Evolutionary conservation across 1,139 yeast species (phyloP).

Genomic region (Saccharomyces hybrid): DNA sequence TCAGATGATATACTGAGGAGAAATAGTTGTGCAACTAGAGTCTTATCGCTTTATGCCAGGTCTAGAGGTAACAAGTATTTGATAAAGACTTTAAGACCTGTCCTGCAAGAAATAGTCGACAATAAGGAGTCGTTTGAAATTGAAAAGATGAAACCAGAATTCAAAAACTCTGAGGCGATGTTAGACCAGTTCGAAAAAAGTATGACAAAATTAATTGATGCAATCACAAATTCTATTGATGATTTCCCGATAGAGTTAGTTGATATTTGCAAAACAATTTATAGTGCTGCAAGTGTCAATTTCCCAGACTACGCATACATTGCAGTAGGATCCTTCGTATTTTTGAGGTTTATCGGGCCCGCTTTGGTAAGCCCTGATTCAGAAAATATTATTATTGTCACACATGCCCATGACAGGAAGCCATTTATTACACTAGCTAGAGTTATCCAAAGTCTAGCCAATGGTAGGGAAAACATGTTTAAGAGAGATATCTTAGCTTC

Average conservation of each 20-base stretch:
- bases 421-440: conserved; percentile 77
- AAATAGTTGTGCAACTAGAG: conserved; percentile 74
- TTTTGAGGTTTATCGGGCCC: conserved; percentile 80
- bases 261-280: conserved; percentile 66
- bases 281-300: conserved; percentile 52
- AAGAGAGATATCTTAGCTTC: conserved; percentile 52
- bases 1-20: conserved; percentile 70
- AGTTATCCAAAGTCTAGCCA: conserved; percentile 80
- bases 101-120: conserved; percentile 44
- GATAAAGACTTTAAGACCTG: conserved; percentile 46
- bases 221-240: conserved; percentile 49
- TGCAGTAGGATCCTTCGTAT: conserved; percentile 84
- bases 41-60: conserved; percentile 64
- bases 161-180: conserved; percentile 37
- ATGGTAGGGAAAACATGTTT: conserved; percentile 55
- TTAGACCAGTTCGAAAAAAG: conserved; percentile 48
- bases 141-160: conserved; percentile 43
- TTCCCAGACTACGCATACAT: conserved; percentile 56
- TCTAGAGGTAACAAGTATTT: conserved; percentile 57
- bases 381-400: conserved; percentile 38
- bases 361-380: conserved; percentile 87
- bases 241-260: conserved; percentile 66
- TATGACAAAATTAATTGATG: conserved; percentile 51
- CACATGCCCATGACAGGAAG: conserved; percentile 49
- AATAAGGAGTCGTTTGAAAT: conserved; percentile 55